Conservation (phyloP, 108 stramenopile genomes). For the Asterionellopsis glacialis region DNA sequence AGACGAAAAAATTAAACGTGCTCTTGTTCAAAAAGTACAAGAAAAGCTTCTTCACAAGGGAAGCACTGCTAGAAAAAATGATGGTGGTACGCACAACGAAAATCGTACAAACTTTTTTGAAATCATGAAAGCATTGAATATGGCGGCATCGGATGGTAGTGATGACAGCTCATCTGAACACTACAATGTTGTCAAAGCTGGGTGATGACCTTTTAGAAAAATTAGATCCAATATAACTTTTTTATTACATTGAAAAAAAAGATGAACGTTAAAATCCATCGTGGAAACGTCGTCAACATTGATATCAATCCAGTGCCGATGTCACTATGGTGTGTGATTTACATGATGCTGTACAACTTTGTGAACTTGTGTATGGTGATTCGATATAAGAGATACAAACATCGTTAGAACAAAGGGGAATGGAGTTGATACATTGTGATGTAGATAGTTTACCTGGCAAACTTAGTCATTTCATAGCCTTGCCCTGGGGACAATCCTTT, state of each 20-base stretch:
- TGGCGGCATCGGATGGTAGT: too few relatives aligned
- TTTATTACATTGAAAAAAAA: constrained; percentile 29
- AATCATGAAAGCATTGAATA: too few relatives aligned
- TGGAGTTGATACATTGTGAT: constrained; percentile 23
- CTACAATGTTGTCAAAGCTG: too few relatives aligned
- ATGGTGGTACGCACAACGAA: too few relatives aligned
- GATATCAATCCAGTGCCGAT: constrained; percentile 9
- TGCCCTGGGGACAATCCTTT: constrained; percentile 9
- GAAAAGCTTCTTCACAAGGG: too few relatives aligned
- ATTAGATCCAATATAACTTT: neutral
- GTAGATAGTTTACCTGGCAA: constrained; percentile 8
- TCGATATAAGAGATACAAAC: constrained; percentile 13
- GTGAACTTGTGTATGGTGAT: constrained; percentile 22
- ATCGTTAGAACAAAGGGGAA: neutral
- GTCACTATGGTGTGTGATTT: constrained; percentile 15
- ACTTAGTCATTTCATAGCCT: constrained; percentile 29
- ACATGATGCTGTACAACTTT: constrained; percentile 22
- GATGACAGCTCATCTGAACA: too few relatives aligned
- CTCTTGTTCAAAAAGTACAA: too few relatives aligned
- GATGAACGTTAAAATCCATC: constrained; percentile 23
- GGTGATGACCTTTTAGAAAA: too few relatives aligned
- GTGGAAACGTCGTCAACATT: constrained; percentile 36
- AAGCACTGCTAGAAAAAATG: too few relatives aligned
- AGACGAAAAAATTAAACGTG: too few relatives aligned
- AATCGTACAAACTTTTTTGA: too few relatives aligned